phyloP scores from a whole-genome alignment of 805 yeast genomes.

The Blastobotrys attinorum region DNA sequence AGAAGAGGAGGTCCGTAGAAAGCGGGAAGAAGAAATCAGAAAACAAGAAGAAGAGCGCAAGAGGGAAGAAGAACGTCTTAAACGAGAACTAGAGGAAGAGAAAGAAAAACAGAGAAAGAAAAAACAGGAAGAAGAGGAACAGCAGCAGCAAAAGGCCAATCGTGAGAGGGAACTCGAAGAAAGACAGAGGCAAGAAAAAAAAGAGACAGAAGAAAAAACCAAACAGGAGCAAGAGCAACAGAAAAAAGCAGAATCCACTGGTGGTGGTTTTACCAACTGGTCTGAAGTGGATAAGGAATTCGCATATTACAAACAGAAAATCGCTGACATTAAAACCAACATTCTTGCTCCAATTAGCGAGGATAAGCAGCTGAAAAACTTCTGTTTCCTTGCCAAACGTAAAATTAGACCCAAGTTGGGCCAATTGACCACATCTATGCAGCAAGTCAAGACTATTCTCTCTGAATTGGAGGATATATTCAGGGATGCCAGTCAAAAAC shows the following conservation, averaged over 20 bases:
- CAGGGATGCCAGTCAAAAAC: constrained; percentile 35
- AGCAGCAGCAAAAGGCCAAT: constrained; percentile 17
- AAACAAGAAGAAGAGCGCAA: constrained; percentile 11
- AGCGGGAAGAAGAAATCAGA: constrained; percentile 14
- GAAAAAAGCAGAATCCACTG: constrained; percentile 13
- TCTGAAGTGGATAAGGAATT: constrained; percentile 24
- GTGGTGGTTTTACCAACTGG: constrained; percentile 18
- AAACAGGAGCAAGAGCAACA: constrained; percentile 14
- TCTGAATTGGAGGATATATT: constrained; percentile 46
- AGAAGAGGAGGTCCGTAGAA: constrained; percentile 18
- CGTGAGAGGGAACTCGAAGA: constrained; percentile 22
- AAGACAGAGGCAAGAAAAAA: constrained; percentile 13
- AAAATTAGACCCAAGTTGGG: constrained; percentile 86
- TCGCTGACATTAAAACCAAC: constrained; percentile 46
- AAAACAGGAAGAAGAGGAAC: constrained; percentile 10
- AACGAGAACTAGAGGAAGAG: constrained; percentile 10
- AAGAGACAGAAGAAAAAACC: constrained; percentile 15
- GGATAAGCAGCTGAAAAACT: constrained; percentile 46
- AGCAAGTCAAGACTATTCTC: constrained; percentile 42
- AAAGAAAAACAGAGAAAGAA: constrained; percentile 16
- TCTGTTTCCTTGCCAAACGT: constrained; percentile 55
- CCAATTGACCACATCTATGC: constrained; percentile 67
- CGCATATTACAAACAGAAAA: constrained; percentile 25
- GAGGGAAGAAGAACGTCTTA: constrained; percentile 8
- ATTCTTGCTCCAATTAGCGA: constrained; percentile 48